These are phyloP conservation scores for Metahyphopichia silvanorum DNA, from an alignment of 805 yeast species.

Conservation along the genomic window DNA sequence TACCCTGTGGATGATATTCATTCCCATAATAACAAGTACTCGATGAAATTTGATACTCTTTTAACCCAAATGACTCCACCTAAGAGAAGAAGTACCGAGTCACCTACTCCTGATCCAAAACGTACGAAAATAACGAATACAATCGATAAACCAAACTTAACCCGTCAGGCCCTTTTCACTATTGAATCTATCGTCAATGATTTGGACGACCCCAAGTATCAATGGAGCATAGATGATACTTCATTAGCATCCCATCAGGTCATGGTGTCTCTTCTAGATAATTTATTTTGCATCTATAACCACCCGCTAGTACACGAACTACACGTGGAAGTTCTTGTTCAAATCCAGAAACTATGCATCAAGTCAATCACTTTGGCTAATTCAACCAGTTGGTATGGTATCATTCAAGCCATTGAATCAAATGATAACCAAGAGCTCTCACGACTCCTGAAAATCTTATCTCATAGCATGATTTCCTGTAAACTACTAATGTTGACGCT, in stretches of 20 bases:
- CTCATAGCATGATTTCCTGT: conserved; percentile 19
- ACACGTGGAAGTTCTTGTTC: conserved; percentile 11
- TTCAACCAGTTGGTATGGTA: conserved; percentile 14
- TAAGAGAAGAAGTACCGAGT: not conserved
- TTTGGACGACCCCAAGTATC: not conserved
- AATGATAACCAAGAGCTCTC: conserved; percentile 2
- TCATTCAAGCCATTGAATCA: conserved; percentile 5
- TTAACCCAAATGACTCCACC: not conserved
- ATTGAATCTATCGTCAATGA: not conserved
- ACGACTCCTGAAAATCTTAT: conserved; percentile 2
- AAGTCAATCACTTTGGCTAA: conserved; percentile 19
- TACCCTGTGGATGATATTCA: not conserved
- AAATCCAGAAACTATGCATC: conserved; percentile 24
- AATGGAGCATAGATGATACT: not conserved
- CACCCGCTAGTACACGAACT: conserved; percentile 11
- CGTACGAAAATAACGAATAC: not conserved
- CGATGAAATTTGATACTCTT: not conserved
- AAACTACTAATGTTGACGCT: conserved; percentile 40
- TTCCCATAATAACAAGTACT: not conserved
- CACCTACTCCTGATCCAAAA: not conserved
- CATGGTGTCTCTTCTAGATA: conserved; percentile 14
- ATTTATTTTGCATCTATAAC: conserved; percentile 23
- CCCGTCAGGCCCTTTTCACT: conserved; percentile 1
- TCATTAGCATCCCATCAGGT: not conserved
- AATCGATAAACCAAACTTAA: not conserved